Conservation (phyloP, 1,284 basidiomycete genomes). For the Apiotrichum domesticum region DNA sequence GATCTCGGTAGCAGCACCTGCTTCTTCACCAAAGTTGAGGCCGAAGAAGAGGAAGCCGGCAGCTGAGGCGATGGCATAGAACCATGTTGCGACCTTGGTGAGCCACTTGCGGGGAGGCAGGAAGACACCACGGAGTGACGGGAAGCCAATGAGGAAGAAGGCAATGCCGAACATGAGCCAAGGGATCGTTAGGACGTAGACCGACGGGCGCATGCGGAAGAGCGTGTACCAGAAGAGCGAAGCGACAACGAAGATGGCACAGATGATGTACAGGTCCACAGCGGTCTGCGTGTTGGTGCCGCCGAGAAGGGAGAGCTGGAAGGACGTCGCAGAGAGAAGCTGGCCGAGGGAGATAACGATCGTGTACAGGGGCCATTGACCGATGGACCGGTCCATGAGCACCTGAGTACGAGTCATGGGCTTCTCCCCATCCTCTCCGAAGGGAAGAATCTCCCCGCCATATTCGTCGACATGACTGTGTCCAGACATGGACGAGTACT, state of each 20-base stretch:
- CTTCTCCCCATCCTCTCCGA: slow-evolving; percentile 52
- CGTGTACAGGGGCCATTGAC: slow-evolving; percentile 82
- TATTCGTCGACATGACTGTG: slow-evolving; percentile 42
- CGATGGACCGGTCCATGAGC: slow-evolving; percentile 65
- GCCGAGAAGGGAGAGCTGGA: slow-evolving; percentile 82
- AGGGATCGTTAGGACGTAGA: slow-evolving; percentile 74
- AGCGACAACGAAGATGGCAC: slow-evolving; percentile 73
- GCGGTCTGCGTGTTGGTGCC: slow-evolving; percentile 76
- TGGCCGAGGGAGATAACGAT: slow-evolving; percentile 80
- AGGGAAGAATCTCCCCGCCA: slow-evolving; percentile 47
- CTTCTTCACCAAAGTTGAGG: slow-evolving; percentile 92
- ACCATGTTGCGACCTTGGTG: slow-evolving; percentile 73
- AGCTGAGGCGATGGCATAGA: slow-evolving; percentile 77
- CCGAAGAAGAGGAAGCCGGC: slow-evolving; percentile 88
- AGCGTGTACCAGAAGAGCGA: slow-evolving; percentile 84
- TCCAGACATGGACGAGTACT: slow-evolving; percentile 37
- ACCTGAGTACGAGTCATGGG: slow-evolving; percentile 77
- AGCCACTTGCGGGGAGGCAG: slow-evolving; percentile 59
- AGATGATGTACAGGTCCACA: slow-evolving; percentile 80
- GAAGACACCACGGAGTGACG: slow-evolving; percentile 64
- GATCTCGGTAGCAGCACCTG: slow-evolving; percentile 82
- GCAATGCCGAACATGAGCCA: slow-evolving; percentile 85
- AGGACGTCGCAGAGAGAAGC: slow-evolving; percentile 64
- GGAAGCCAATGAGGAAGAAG: slow-evolving; percentile 82
- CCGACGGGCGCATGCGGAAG: slow-evolving; percentile 78